Evolutionary conservation across 805 yeast species (phyloP), one percentile per base, ranked within the genome.

Genomic region (Pichia ethanolica): DNA sequence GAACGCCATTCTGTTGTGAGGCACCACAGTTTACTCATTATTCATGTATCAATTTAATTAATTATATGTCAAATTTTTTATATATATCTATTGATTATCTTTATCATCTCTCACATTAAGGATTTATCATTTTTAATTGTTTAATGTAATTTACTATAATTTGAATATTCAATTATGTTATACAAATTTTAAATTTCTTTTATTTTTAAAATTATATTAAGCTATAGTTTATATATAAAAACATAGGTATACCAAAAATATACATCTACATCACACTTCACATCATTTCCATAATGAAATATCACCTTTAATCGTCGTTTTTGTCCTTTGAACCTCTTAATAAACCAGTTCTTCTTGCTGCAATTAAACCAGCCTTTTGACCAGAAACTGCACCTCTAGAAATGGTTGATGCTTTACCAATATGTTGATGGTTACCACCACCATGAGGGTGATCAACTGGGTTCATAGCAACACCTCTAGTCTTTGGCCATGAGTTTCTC

Each of bases 371-470:
- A 74, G 95, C 96, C 95, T 91, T 91, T 83, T 91, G 99, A 88
- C 99, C 99, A 70, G 99, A 81, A 74, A 91, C 98, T 65, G 98
- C 97, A 77, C 96, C 96, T 86, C 98, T 89, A 66, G 96, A 85
- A 70, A 91, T 91, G 71, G 98, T 91, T 68, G 98, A 91, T 71
- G 98, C 97, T 84, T 91, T 91, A 89, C 98, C 98, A 81, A 90
- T 91, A 78, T 91, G 98, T 83, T 91, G 98, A 79, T 91, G 98
- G 97, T 90, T 90, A 91, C 99, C 99, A 91, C 99, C 98, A 88
- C 99, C 99, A 78, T 91, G 99, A 75, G 99, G 99, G 83, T 91
- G 99, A 76, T 91, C 99, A 75, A 91, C 99, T 77, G 98, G 98
- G 82, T 91, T 91, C 99, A 93, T 91, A 75, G 99, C 99, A 74